phyloP scores from a whole-genome alignment of 2,329 filamentous ascomycete genomes.

The Colletotrichum spinosum region DNA sequence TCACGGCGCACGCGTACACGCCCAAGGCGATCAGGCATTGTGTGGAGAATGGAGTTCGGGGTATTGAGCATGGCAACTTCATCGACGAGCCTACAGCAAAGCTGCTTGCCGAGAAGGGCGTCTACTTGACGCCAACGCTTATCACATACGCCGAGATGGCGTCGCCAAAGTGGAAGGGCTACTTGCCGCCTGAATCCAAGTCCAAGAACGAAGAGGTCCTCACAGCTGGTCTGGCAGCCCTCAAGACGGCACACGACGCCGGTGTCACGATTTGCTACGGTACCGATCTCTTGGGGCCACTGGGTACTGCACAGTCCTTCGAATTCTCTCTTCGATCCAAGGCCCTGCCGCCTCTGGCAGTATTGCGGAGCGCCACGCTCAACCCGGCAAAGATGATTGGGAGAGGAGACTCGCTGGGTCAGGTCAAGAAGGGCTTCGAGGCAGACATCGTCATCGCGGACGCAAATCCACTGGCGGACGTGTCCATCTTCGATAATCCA shows the following conservation, averaged over 20 bases:
- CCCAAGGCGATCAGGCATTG: slow-evolving; percentile 64
- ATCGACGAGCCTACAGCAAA: slow-evolving; percentile 57
- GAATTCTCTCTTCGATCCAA: slow-evolving; percentile 47
- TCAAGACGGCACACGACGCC: slow-evolving; percentile 62
- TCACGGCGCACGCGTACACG: slow-evolving; percentile 70
- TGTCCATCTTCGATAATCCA: slow-evolving; percentile 60
- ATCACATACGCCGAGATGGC: slow-evolving; percentile 63
- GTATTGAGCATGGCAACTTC: slow-evolving; percentile 63
- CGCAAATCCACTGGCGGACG: slow-evolving; percentile 65
- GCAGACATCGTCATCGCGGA: slow-evolving; percentile 66
- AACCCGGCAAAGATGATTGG: slow-evolving; percentile 63
- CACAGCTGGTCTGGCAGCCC: slow-evolving; percentile 55
- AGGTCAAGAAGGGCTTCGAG: slow-evolving; percentile 60
- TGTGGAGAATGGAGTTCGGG: slow-evolving; percentile 64
- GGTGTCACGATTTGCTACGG: slow-evolving; percentile 69
- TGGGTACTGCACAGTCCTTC: slow-evolving; percentile 46
- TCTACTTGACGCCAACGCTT: slow-evolving; percentile 66
- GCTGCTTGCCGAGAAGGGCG: slow-evolving; percentile 60
- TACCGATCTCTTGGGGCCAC: slow-evolving; percentile 50
- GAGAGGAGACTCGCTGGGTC: slow-evolving; percentile 59
- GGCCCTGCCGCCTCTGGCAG: slow-evolving; percentile 40
- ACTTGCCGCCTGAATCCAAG: slow-evolving; percentile 56
- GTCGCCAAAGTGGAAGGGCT: slow-evolving; percentile 54
- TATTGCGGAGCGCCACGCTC: slow-evolving; percentile 51
- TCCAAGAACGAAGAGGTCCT: slow-evolving; percentile 64